Evolutionary conservation across 2,329 filamentous ascomycete species (phyloP).

Genomic region (Salinomyces thailandicus): DNA sequence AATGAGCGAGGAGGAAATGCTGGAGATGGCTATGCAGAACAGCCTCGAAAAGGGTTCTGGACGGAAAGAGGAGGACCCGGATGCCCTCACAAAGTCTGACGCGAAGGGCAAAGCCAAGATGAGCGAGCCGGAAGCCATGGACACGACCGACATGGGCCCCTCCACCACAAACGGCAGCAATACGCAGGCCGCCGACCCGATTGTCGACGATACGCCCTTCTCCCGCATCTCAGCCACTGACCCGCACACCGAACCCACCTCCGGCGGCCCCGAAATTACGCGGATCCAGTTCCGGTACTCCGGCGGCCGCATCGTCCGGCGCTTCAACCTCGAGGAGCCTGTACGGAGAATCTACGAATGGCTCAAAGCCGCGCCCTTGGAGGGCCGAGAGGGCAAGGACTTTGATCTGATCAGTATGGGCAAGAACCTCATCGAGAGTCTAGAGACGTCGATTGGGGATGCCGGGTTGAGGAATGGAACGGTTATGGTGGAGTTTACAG

Average conservation of each 20-base stretch:
- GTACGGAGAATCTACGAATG: slow-evolving; percentile 88
- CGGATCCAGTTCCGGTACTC: slow-evolving; percentile 89
- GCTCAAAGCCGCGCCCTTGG: slow-evolving; percentile 79
- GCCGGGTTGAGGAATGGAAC: slow-evolving; percentile 85
- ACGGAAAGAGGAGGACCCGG: slow-evolving; percentile 64
- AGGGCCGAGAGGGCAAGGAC: slow-evolving; percentile 63
- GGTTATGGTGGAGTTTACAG: slow-evolving; percentile 78
- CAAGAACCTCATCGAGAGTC: slow-evolving; percentile 66
- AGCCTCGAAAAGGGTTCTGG: slow-evolving; percentile 54
- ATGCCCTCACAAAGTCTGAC: slow-evolving; percentile 64
- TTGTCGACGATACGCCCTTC: slow-evolving; percentile 40
- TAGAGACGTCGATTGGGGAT: slow-evolving; percentile 64
- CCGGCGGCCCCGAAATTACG: slow-evolving; percentile 58
- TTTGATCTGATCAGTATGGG: slow-evolving; percentile 89
- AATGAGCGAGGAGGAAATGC: slow-evolving; percentile 96
- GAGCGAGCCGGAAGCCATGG: slow-evolving; percentile 20
- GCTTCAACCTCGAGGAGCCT: slow-evolving; percentile 66
- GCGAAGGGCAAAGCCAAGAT: slow-evolving; percentile 46
- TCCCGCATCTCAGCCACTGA: slow-evolving; percentile 58
- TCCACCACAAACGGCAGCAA: slow-evolving; percentile 6
- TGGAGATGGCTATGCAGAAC: slow-evolving; percentile 85
- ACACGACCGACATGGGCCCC: slow-evolving; percentile 19
- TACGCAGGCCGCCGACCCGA: slow-evolving; percentile 4
- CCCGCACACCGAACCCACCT: slow-evolving; percentile 65
- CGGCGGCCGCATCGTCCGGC: slow-evolving; percentile 71